These are phyloP conservation scores for Chaetomium olivaceum DNA, from an alignment of 2,329 filamentous ascomycete genomes.

Conservation along the genomic window DNA sequence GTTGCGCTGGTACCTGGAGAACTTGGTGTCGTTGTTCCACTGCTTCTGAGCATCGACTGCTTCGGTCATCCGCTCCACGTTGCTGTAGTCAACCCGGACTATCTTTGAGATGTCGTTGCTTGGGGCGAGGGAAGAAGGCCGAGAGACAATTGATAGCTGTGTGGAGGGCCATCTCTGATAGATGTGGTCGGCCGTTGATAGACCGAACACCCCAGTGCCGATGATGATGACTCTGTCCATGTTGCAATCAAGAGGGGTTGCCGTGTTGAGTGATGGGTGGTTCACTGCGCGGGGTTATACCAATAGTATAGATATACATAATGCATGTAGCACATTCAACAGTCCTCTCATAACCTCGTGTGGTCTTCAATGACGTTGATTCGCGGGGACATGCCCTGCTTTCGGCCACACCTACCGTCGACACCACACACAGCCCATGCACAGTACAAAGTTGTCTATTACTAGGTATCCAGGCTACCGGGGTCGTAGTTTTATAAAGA, in stretches of 20 bases:
- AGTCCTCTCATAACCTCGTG: not conserved
- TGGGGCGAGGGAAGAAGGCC: not conserved
- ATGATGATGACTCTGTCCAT: conserved; percentile 4
- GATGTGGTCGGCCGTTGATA: conserved; percentile 2
- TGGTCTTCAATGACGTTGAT: not conserved
- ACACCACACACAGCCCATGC: not conserved
- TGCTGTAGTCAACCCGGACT: conserved; percentile 7
- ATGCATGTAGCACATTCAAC: not conserved
- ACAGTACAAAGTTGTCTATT: too few relatives aligned
- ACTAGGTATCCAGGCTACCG: too few relatives aligned
- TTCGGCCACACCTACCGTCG: not conserved
- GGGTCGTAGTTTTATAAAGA: too few relatives aligned
- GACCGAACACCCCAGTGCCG: conserved; percentile 3
- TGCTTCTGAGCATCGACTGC: not conserved
- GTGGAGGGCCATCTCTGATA: not conserved
- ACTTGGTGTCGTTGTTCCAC: not conserved
- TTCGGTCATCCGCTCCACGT: conserved; percentile 1
- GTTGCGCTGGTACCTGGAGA: not conserved
- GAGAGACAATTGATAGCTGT: not conserved
- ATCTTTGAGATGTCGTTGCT: conserved; percentile 6
- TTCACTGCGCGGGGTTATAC: not conserved
- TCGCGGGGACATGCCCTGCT: not conserved
- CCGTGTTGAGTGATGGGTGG: not conserved
- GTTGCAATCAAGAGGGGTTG: not conserved
- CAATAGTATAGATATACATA: too few relatives aligned